Percentiles rank a stretch among this genome's conserved stretches.
Conservation (phyloP, 306 rosid species). For the Fragaria vesca region DNA sequence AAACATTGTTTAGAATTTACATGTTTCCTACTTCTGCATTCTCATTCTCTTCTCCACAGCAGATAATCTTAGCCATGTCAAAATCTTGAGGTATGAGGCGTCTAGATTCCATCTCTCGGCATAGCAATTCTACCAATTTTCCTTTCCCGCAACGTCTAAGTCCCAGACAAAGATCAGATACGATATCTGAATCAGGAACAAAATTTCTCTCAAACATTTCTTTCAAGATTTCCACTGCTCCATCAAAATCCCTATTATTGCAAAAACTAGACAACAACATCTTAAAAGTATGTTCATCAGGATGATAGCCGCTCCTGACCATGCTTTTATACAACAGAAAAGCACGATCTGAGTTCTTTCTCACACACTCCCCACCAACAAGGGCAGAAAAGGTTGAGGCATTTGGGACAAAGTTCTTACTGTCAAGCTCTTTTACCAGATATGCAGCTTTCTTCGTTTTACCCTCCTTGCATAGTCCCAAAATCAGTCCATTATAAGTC, state of each 20-base stretch:
- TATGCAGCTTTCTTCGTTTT: slow-evolving; percentile 78
- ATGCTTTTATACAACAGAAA: slow-evolving; percentile 66
- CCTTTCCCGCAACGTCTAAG: slow-evolving; percentile 48
- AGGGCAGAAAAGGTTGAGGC: slow-evolving; percentile 78
- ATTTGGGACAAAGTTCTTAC: slow-evolving; percentile 59
- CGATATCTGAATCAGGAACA: slow-evolving; percentile 43
- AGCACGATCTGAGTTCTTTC: slow-evolving; percentile 62
- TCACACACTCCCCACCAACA: slow-evolving; percentile 58
- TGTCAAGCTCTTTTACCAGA: slow-evolving; percentile 64
- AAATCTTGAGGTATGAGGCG: slow-evolving; percentile 2
- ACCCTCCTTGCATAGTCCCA: slow-evolving; percentile 83
- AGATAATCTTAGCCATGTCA: slow-evolving; percentile 34
- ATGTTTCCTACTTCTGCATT: not conserved
- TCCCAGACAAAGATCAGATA: slow-evolving; percentile 54
- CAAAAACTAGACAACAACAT: slow-evolving; percentile 57
- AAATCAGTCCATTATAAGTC: slow-evolving; percentile 77
- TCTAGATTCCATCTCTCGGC: slow-evolving; percentile 5
- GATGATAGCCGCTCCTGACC: slow-evolving; percentile 65
- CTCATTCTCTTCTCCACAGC: slow-evolving; percentile 18
- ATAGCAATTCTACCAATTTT: slow-evolving; percentile 32
- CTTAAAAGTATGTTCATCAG: slow-evolving; percentile 46
- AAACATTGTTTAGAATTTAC: not conserved
- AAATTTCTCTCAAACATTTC: slow-evolving; percentile 60
- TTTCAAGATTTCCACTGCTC: slow-evolving; percentile 59
- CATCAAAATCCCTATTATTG: slow-evolving; percentile 65